Base-by-base conservation (phyloP, 108 stramenopile species). In the Skeletonema marinoi region DNA sequence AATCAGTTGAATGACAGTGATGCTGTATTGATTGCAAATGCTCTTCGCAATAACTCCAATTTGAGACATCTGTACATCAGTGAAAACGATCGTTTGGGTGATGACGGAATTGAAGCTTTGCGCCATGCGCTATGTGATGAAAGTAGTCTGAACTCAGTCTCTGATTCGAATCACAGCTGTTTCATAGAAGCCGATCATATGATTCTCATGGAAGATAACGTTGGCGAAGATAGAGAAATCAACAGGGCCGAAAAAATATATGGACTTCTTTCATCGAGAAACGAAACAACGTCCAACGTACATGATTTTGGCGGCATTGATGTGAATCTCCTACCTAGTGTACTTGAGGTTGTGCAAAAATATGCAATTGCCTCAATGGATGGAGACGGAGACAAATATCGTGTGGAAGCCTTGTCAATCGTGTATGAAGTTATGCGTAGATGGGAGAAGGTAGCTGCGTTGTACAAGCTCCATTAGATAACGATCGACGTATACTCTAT, bases 91-190 rank as follows among this genome's bases (percentile, higher is more conserved):
- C 6, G 32, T 16, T n/a, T 61, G 14, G 9, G 19, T 12, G 4
- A 33, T 16, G 6, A 3, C n/a, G 62, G 62, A n/a, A 12, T 1
- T 6, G n/a, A 63, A 21, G 62, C 32, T 8, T 36, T 63, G 5
- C 9, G 7, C 8, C n/a, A 0, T 36, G 62, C 9, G 0, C 13
- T 63, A n/a, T 63, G 6, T 4, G 62, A 63, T 8, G 39, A 63
- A 25, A 39, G n/a, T 12, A 63, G 8, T 2, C n/a, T 63, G 30
- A 63, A 63, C 32, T 25, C 62, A 17, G 9, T 33, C 11, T 4
- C 62, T 36, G 62, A 63, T 21, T 63, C 62, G 38, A 63, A 63
- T 21, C 62, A 63, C 39, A 39, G 38, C 16, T 63, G 62, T 36
- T 17, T 0, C 4, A 31, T 63, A 21, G 30, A 51, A 0, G 50